A percentile compares a stretch with the other conserved stretches of the same genome.
Evolutionary conservation across 345 rosid genomes (phyloP).

Genomic region (Corchorus capsularis): DNA sequence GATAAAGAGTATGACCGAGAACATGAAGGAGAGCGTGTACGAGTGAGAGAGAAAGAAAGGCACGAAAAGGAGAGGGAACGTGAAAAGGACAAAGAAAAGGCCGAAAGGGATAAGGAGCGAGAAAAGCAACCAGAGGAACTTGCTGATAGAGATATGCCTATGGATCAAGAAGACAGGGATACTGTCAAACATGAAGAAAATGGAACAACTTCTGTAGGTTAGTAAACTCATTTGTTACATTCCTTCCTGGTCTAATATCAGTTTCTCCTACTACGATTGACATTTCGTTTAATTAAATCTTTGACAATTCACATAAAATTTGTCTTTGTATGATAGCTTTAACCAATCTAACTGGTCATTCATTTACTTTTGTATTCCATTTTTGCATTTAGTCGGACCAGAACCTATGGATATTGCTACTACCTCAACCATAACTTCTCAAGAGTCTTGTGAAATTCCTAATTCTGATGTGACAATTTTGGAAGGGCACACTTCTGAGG

Average conservation of each 20-base stretch:
- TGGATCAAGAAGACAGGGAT: conserved; percentile 57
- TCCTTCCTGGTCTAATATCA: conserved; percentile 8
- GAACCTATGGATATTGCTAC: conserved; percentile 80
- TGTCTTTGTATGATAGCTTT: not conserved
- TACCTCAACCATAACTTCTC: conserved; percentile 51
- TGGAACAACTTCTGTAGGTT: conserved; percentile 57
- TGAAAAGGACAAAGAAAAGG: conserved; percentile 43
- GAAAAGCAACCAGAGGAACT: conserved; percentile 66
- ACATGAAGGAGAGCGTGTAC: conserved; percentile 57
- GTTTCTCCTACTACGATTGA: not conserved
- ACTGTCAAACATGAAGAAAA: conserved; percentile 52
- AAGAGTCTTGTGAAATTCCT: conserved; percentile 64
- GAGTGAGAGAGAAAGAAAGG: conserved; percentile 72
- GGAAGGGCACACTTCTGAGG: conserved; percentile 99
- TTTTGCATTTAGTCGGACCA: conserved; percentile 37
- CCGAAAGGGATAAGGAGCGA: conserved; percentile 60
- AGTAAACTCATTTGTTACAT: conserved; percentile 10
- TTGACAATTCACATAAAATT: not conserved
- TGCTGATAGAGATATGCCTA: conserved; percentile 46
- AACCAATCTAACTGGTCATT: not conserved
- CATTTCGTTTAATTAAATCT: not conserved
- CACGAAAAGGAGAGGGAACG: conserved; percentile 67
- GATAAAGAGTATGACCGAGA: conserved; percentile 58
- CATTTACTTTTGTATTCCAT: conserved; percentile 5
- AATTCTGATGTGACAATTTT: conserved; percentile 85